These are phyloP conservation scores for Ceratocystis papillata DNA, from an alignment of 2,329 filamentous ascomycete species.

Conservation along the genomic window DNA sequence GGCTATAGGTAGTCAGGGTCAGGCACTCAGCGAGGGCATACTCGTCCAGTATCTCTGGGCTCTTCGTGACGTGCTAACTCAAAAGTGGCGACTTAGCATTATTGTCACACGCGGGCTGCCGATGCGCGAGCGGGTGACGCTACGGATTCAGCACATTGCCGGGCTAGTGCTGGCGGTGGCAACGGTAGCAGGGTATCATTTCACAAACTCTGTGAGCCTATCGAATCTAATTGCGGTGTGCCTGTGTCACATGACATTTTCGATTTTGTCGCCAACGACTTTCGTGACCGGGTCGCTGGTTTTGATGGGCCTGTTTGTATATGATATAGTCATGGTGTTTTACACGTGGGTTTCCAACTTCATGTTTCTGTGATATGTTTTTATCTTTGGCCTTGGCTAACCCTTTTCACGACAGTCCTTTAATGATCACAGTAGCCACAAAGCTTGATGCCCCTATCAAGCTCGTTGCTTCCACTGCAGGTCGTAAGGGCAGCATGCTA, in stretches of 20 bases:
- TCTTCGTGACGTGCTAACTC: constrained; percentile 40
- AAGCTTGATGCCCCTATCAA: constrained; percentile 89
- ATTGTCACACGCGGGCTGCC: constrained; percentile 41
- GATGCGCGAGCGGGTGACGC: constrained; percentile 37
- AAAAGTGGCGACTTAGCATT: constrained; percentile 42
- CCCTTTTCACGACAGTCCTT: constrained; percentile 42
- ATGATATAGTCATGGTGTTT: constrained; percentile 89
- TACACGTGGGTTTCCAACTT: constrained; percentile 50
- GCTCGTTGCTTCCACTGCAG: constrained; percentile 61
- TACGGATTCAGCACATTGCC: constrained; percentile 48
- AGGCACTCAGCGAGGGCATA: too few species aligned
- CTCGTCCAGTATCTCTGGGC: constrained; percentile 36
- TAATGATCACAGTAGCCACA: constrained; percentile 81
- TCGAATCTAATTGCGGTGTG: constrained; percentile 81
- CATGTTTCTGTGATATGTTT: neutral
- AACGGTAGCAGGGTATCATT: constrained; percentile 54
- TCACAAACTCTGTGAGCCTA: constrained; percentile 47
- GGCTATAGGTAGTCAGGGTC: neutral
- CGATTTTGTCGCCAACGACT: constrained; percentile 78
- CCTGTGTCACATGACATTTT: constrained; percentile 72
- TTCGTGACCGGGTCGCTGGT: constrained; percentile 73
- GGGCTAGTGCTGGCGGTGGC: constrained; percentile 45
- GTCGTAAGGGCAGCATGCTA: constrained; percentile 66
- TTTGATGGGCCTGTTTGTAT: constrained; percentile 72
- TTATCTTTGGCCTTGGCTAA: constrained; percentile 22